These are phyloP conservation scores for Straminergon stramineum DNA, from an alignment of 225 moss, liverwort and hornwort genomes.

Conservation along the genomic window DNA sequence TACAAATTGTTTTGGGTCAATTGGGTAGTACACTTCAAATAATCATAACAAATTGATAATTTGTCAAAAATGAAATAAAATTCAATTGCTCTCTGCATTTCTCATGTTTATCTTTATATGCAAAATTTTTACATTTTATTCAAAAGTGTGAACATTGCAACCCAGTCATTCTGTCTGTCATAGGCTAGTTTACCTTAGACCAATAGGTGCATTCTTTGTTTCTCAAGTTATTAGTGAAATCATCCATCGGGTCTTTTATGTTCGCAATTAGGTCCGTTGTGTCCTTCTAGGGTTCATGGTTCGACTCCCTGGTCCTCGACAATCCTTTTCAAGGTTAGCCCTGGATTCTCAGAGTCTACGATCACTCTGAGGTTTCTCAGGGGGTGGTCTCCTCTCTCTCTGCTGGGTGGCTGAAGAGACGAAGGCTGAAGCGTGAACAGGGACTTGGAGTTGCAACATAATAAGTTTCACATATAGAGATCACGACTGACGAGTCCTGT, in stretches of 20 bases:
- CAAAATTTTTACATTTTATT: too few relatives aligned
- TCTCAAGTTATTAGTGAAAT: not conserved
- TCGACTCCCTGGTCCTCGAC: not conserved
- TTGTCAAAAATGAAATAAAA: too few relatives aligned
- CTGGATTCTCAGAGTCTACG: not conserved
- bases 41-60: too few relatives aligned
- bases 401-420: not conserved
- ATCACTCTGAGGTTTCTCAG: not conserved
- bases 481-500: not conserved
- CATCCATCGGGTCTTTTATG: not conserved
- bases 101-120: too few relatives aligned
- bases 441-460: not conserved
- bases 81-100: too few relatives aligned
- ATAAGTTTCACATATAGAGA: not conserved
- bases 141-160: too few relatives aligned
- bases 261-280: too few relatives aligned
- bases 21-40: too few relatives aligned
- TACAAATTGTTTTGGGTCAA: too few relatives aligned
- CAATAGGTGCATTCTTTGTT: not conserved
- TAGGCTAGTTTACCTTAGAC: too few relatives aligned
- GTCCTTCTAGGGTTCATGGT: not conserved
- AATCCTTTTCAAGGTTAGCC: not conserved
- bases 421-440: not conserved
- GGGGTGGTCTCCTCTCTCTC: not conserved
- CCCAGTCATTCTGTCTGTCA: too few relatives aligned